Conservation (phyloP, 106 monocot species). For the Posidonia australis region DNA sequence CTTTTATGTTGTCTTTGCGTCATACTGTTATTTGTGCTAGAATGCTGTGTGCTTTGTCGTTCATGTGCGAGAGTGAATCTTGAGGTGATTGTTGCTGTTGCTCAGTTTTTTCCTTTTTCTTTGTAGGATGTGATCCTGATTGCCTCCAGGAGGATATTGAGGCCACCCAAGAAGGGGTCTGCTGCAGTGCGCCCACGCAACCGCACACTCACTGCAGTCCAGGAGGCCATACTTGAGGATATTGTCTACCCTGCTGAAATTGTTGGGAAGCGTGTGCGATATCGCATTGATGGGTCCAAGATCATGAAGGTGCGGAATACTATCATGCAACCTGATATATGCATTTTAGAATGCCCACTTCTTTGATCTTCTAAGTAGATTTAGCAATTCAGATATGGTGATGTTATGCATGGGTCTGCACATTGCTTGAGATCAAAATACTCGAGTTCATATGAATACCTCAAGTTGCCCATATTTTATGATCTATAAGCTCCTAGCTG, state of each 20-base stretch:
- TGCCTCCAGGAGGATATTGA: conserved; percentile 66
- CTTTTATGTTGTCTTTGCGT: too few species aligned
- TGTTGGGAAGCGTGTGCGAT: conserved; percentile 71
- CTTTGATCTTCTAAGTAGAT: too few species aligned
- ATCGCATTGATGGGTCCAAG: conserved; percentile 74
- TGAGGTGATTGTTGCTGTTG: background rate
- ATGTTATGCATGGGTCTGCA: too few species aligned
- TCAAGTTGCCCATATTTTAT: too few species aligned
- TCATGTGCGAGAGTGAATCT: background rate
- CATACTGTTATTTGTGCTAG: too few species aligned
- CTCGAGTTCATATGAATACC: too few species aligned
- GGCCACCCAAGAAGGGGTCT: conserved; percentile 93
- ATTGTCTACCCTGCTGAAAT: conserved; percentile 85
- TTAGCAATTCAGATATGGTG: too few species aligned
- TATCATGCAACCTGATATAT: too few species aligned
- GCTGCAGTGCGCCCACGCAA: conserved; percentile 62
- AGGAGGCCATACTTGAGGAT: conserved; percentile 80
- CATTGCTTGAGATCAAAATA: too few species aligned
- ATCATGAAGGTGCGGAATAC: conserved; percentile 71
- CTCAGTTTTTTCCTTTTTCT: background rate
- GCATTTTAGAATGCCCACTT: too few species aligned
- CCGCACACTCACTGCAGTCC: conserved; percentile 79
- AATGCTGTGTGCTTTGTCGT: background rate
- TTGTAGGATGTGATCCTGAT: conserved; percentile 63
- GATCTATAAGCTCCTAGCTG: too few species aligned